These are phyloP conservation scores for Saprolegnia parasitica DNA, from an alignment of 352 stramenopile genomes.

Conservation along the genomic window DNA sequence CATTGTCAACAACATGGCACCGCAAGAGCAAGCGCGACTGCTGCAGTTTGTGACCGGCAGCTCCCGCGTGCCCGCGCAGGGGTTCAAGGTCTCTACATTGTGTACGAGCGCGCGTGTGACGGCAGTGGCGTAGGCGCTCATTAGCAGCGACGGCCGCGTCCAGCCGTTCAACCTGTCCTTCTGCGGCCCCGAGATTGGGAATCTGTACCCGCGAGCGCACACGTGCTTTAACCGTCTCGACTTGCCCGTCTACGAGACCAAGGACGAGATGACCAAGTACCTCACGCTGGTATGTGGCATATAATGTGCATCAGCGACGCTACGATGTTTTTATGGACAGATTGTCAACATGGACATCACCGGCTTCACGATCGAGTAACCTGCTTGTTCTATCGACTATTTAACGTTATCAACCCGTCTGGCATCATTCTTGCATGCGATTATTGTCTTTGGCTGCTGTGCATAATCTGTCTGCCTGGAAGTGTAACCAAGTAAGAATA, in stretches of 20 bases:
- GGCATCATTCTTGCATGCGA: too few relatives aligned
- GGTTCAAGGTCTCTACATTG: constrained; percentile 52
- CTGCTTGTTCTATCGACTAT: neutral
- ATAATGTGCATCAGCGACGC: neutral
- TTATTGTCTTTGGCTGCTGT: too few relatives aligned
- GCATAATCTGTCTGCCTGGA: too few relatives aligned
- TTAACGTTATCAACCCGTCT: too few relatives aligned
- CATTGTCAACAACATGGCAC: constrained; percentile 67
- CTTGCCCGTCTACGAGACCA: constrained; percentile 69
- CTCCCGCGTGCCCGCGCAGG: constrained; percentile 70
- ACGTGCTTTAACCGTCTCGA: constrained; percentile 89
- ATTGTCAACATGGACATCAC: constrained; percentile 96
- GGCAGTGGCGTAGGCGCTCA: constrained; percentile 48
- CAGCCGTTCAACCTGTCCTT: constrained; percentile 81
- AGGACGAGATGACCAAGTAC: constrained; percentile 82
- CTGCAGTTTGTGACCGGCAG: constrained; percentile 82
- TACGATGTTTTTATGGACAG: constrained; percentile 40
- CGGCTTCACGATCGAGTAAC: constrained; percentile 87
- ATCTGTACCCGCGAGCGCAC: constrained; percentile 63
- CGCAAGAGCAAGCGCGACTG: constrained; percentile 69
- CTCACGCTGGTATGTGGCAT: constrained; percentile 53
- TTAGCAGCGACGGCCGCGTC: constrained; percentile 73
- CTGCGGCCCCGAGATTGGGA: constrained; percentile 36
- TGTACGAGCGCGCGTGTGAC: neutral
- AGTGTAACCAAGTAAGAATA: too few relatives aligned